A percentile compares a stretch with the other conserved stretches of the same genome.
Evolutionary conservation across 2,329 filamentous ascomycete genomes (phyloP).

Genomic region (Fusarium redolens): DNA sequence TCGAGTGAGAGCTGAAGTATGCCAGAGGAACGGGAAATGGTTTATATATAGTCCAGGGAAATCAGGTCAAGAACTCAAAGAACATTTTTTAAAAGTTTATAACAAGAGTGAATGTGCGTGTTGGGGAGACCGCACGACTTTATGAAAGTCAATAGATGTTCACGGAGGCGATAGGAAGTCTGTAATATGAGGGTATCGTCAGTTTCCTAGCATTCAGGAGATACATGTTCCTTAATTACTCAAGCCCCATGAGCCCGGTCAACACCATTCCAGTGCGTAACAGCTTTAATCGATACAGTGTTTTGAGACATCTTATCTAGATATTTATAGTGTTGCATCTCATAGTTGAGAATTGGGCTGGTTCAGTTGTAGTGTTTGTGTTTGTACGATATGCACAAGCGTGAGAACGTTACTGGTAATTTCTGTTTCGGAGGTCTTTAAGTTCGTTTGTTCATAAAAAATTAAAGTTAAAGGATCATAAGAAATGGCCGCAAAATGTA

Average conservation of each 20-base stretch:
- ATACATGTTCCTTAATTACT: neutral
- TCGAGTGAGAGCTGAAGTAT: no score
- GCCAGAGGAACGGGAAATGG: no score
- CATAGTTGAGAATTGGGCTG: neutral
- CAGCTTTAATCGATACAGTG: neutral
- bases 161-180: neutral
- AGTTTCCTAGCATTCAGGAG: neutral
- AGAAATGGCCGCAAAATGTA: neutral
- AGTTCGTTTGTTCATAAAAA: neutral
- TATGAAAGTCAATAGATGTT: neutral
- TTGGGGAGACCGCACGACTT: no score
- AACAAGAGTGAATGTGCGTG: no score
- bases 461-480: neutral
- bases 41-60: no score
- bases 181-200: neutral
- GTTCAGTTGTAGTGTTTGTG: neutral
- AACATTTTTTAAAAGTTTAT: no score
- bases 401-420: neutral
- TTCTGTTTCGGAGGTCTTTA: neutral
- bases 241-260: neutral
- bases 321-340: neutral
- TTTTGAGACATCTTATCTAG: neutral
- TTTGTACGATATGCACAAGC: neutral
- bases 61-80: no score
- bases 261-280: neutral